Base-by-base conservation (phyloP, 257 asterid species). In the Cinchona pubescens region DNA sequence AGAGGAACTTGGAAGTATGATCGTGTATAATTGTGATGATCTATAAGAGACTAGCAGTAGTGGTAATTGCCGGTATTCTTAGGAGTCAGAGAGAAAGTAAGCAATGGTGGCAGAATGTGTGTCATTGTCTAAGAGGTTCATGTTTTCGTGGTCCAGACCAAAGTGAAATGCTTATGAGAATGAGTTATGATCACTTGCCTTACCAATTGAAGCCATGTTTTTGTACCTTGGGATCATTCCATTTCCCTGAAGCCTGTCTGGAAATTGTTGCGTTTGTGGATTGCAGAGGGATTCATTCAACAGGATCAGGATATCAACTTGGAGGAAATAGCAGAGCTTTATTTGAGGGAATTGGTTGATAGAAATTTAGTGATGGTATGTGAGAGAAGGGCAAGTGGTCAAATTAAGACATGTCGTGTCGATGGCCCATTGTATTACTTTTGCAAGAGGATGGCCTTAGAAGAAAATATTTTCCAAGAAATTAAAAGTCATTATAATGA, bases 21-120 rank as follows among this genome's bases (percentile, higher is more conserved):
- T 80, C 13, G 65, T 73, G 19, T 32, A 53, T 0, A 72, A 56
- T 51, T 76, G 78, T 64, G 14, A 25, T 1, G 78, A 78, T 11
- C 32, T 76, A 21, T 80, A 78, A n/a, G n/a, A n/a, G n/a, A 56
- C 78, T 75, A 3, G 71, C 74, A 25, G 23, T 83, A 58, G 83
- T 80, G 72, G 81, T 83, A 11, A 73, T 79, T 27, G 84, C 85
- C 16, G 87, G 87, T 14, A 55, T 70, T 19, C 81, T 83, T 10
- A 67, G 46, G 18, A 46, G 51, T 59, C 51, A 71, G 8, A 45
- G 59, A 30, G 4, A 30, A 25, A 25, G 38, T 9, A 29, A 5
- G 18, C 48, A 49, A 5, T 60, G 72, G 77, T 83, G 86, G 86
- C 34, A 46, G 32, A 35, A 61, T 35, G 84, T 83, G 25, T 62